Percentiles rank a stretch among this genome's conserved stretches.
Conservation (phyloP, 1,284 basidiomycete genomes). For the Puccinia triticina region DNA sequence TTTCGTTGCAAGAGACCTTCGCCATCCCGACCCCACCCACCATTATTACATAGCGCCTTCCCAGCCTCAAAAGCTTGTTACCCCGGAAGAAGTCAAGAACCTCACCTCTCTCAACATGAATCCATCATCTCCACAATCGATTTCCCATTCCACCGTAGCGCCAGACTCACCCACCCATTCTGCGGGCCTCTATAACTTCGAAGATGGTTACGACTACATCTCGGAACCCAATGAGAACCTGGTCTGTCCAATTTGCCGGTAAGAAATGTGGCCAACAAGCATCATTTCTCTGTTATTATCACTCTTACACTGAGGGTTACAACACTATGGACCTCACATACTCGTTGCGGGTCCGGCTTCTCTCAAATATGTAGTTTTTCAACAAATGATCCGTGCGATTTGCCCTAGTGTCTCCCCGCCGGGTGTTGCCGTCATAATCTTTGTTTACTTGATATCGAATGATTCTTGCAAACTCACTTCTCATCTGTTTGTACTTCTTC, state of each 20-base stretch:
- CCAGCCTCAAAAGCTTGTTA: too few species aligned
- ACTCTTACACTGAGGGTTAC: too few species aligned
- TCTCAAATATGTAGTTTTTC: too few species aligned
- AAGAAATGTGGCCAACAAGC: background rate
- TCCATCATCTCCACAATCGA: background rate
- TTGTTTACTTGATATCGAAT: background rate
- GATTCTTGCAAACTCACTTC: background rate
- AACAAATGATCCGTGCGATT: too few species aligned
- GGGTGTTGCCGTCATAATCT: too few species aligned
- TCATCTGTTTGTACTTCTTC: background rate
- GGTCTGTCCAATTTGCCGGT: slow-evolving; percentile 40
- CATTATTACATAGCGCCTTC: too few species aligned
- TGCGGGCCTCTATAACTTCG: background rate
- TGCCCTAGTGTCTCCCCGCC: too few species aligned
- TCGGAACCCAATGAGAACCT: slow-evolving; percentile 33
- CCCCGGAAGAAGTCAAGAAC: too few species aligned
- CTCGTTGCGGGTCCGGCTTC: too few species aligned
- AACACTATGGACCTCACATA: too few species aligned
- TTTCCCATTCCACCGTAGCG: background rate
- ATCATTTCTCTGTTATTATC: background rate
- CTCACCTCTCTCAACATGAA: background rate
- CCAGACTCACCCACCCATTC: background rate
- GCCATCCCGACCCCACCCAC: too few species aligned
- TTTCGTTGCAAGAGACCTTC: too few species aligned
- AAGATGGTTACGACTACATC: slow-evolving; percentile 32